These are phyloP conservation scores for Musa acuminata DNA, from an alignment of 176 grass and related monocot genomes.

Conservation along the genomic window DNA sequence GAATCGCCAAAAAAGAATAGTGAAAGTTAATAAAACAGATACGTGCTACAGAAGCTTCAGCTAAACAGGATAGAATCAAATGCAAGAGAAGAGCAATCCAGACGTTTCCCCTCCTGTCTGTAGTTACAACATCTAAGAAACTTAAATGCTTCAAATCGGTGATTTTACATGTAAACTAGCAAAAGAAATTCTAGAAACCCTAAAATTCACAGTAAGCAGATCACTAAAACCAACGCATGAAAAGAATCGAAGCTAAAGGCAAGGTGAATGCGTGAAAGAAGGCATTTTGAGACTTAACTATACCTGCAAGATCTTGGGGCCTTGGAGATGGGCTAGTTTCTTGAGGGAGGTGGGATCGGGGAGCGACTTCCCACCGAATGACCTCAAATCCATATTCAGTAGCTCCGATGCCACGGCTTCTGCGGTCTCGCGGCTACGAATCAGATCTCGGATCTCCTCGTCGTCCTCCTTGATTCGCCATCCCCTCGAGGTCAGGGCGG, in stretches of 20 bases:
- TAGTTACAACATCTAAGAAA: too few relatives aligned
- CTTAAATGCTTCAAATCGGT: too few relatives aligned
- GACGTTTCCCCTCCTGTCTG: too few relatives aligned
- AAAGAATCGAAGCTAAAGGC: background rate
- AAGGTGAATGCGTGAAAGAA: background rate
- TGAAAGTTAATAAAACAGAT: too few relatives aligned
- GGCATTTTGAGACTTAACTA: background rate
- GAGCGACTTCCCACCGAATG: conserved; percentile 45
- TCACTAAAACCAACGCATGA: background rate
- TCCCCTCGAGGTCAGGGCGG: conserved; percentile 36
- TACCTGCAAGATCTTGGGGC: conserved; percentile 63
- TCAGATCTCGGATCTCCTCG: conserved; percentile 34
- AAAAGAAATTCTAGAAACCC: too few relatives aligned
- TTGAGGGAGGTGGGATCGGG: conserved; percentile 36
- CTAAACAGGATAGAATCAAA: too few relatives aligned
- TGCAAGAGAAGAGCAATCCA: too few relatives aligned
- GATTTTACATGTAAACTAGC: too few relatives aligned
- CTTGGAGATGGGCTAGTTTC: conserved; percentile 49
- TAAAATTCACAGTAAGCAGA: background rate
- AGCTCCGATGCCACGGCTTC: conserved; percentile 61
- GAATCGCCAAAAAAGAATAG: too few relatives aligned
- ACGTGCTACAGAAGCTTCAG: too few relatives aligned
- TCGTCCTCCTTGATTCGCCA: conserved; percentile 49
- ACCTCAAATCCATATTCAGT: conserved; percentile 51
- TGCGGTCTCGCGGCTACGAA: conserved; percentile 24